Conservation (phyloP, 176 grass and related monocot genomes). For the Elaeis guineensis region DNA sequence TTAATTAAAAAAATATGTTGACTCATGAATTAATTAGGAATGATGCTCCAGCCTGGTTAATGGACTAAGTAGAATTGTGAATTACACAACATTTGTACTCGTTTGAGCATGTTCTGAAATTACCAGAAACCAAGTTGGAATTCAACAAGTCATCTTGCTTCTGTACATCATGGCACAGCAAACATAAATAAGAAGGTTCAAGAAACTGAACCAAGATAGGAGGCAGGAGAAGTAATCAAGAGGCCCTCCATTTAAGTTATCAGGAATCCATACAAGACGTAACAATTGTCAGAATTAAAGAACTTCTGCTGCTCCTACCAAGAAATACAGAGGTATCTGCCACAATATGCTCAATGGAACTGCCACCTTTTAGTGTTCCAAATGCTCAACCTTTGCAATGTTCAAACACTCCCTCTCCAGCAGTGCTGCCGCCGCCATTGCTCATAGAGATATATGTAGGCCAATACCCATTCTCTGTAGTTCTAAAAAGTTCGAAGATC, state of each 20-base stretch:
- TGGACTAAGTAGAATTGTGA: too few species aligned
- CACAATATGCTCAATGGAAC: constrained; percentile 77
- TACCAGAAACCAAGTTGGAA: too few species aligned
- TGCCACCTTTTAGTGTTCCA: constrained; percentile 48
- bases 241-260: constrained; percentile 68
- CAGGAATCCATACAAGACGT: constrained; percentile 73
- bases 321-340: constrained; percentile 72
- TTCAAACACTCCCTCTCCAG: constrained; percentile 55
- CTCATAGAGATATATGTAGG: constrained; percentile 52
- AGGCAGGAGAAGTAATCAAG: constrained; percentile 88
- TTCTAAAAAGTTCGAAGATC: constrained; percentile 55
- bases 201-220: constrained; percentile 46
- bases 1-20: too few species aligned
- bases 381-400: constrained; percentile 33
- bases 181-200: constrained; percentile 50
- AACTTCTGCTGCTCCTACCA: constrained; percentile 60
- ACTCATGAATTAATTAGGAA: too few species aligned
- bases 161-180: constrained; percentile 50
- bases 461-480: constrained; percentile 84
- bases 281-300: constrained; percentile 63
- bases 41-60: too few species aligned
- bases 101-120: too few species aligned
- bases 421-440: constrained; percentile 51
- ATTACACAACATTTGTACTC: too few species aligned
- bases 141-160: constrained; percentile 64